Evolutionary conservation across 352 stramenopile genomes (phyloP), one percentile per base, ranked within the genome.

Genomic region (Phytophthora idaei): DNA sequence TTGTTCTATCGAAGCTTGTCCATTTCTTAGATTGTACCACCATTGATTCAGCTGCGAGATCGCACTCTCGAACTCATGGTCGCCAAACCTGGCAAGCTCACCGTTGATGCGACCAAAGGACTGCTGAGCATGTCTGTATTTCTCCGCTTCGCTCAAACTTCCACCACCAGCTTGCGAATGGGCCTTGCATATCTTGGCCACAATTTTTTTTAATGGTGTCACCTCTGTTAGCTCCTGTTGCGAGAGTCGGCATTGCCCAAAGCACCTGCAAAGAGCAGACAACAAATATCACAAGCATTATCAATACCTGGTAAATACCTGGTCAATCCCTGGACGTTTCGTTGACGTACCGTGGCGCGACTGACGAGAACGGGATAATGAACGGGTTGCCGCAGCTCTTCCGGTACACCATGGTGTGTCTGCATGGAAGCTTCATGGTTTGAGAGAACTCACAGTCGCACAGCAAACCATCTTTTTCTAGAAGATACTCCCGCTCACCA

Each of bases 351-450:
- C 41, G 45, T 15, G 34, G 34, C 5, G 36, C 15, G 2, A 62
- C 62, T 9, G 52, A 27, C 7, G 34, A 7, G 12, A 50, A 68
- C 0, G 52, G 61, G 25, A 61, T 61, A 3, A 61, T 29, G 15
- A 67, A 67, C 15, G 60, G 44, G 31, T 44, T 15, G 36, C 9
- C 36, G 9, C 5, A 41, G 9, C 12, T 41, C 36, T 15, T 41
- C 9, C 9, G 5, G 36, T 41, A 41, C 12, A 15, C 9, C 36
- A 9, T 41, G 8, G 36, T 4, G 36, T 41, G 36, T 15, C 36
- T 11, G 36, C 36, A 41, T 2, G 36, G 36, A 41, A 41, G 36
- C 1, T 41, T 1, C 36, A 41, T 41, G 9, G 36, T 41, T 7
- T 41, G 36, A 11, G 36, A 9, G 9, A 41, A 41, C 36, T 14